Base-by-base conservation (phyloP, 2,329 filamentous ascomycete genomes). In the Trichoderma brevicompactum region DNA sequence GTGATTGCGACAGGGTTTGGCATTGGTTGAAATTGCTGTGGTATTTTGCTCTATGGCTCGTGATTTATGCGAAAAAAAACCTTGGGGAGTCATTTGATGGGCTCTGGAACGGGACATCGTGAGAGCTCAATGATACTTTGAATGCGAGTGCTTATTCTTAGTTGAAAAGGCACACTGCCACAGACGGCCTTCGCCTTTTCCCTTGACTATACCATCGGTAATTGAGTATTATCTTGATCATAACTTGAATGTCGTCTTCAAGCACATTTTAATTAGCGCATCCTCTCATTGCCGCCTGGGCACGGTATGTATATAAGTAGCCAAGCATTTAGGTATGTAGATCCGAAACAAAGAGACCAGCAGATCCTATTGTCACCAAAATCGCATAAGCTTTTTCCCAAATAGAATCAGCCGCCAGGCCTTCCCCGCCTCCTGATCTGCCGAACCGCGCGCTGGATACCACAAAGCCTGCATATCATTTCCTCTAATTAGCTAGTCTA, bases 381-480 rank as follows among this genome's bases (percentile, higher is more conserved):
- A 43, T 6, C 38, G n/a, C 46, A 53, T 46, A 46, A 63, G 49
- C 60, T 28, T 53, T 44, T 28, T 36, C 60, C 40, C 44, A 54
- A 63, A 53, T 23, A 17, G 34, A 17, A 62, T 53, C 48, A 52
- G 38, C 15, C 49, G 59, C 59, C 59, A 28, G 7, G 2, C 5
- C 56, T 49, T 13, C 49, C 46, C 60, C 49, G 60, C 60, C 60
- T 46, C 32, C 40, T 63, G 60, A 54, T 54, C 60, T 53, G 48
- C 60, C 60, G 49, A 36, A 36, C 49, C 28, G 40, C 17, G 5
- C 23, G n/a, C 36, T 41, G 12, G 17, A 49, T 6, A n/a, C 43
- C 43, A 13, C n/a, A 5, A 19, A 12, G 52, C 40, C 10, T 34
- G 54, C 52, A 56, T 7, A 43, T 46, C 61, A 12, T 49, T 43